Percentiles rank a stretch among this genome's conserved stretches.
Evolutionary conservation across 1,284 basidiomycete genomes (phyloP).

Genomic region (Volvariella volvacea): DNA sequence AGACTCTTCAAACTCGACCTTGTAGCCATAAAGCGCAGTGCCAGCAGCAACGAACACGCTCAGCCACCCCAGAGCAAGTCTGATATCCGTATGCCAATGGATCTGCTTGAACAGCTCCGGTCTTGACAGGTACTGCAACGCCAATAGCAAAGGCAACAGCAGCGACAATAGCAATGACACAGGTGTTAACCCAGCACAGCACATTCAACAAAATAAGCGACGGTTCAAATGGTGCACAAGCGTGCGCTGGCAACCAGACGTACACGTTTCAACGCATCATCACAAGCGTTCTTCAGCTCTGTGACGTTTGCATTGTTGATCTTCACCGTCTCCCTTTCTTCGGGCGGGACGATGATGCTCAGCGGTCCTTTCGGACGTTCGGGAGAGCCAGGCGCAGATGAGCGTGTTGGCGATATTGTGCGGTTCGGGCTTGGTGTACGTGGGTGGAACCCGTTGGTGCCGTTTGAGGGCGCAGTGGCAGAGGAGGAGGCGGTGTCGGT

Average conservation of each 20-base stretch:
- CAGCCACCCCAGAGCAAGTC: constrained; percentile 78
- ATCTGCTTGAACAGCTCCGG: constrained; percentile 82
- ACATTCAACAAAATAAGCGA: constrained; percentile 2
- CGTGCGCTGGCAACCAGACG: not conserved
- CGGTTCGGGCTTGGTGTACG: no score
- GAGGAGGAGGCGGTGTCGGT: no score
- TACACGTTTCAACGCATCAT: constrained; percentile 87
- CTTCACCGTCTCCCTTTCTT: constrained; percentile 62
- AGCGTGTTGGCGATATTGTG: not conserved
- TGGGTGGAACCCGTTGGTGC: no score
- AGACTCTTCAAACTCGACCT: constrained; percentile 79
- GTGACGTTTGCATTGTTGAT: constrained; percentile 78
- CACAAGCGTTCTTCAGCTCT: constrained; percentile 86
- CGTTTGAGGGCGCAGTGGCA: not conserved
- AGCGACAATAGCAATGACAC: constrained; percentile 10
- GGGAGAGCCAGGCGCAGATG: not conserved
- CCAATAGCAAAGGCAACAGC: constrained; percentile 15
- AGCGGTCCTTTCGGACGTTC: constrained; percentile 45
- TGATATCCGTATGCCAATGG: constrained; percentile 80
- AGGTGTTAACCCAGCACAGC: no score
- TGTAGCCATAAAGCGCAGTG: constrained; percentile 80
- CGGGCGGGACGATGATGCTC: constrained; percentile 35
- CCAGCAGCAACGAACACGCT: constrained; percentile 74
- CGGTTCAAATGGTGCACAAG: not conserved
- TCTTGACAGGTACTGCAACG: constrained; percentile 46